Evolutionary conservation across 305 asterid species (phyloP), one percentile per base, ranked within the genome.

Genomic region (Solanum chacoense): DNA sequence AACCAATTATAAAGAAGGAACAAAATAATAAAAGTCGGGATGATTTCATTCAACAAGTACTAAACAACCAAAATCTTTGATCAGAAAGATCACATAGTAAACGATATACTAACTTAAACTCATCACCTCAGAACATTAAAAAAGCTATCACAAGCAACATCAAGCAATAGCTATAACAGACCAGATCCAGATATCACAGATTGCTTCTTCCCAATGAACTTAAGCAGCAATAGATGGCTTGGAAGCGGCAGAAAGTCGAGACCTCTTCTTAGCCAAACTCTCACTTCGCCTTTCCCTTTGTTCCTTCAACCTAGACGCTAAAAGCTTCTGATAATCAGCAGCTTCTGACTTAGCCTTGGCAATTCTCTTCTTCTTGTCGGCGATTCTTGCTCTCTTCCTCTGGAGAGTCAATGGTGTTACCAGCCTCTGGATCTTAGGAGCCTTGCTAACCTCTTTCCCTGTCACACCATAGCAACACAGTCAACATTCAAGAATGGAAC

Each of bases 361-460:
- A 22, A 89, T 89, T 36, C 92, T 92, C 89, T 89, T 91, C 91
- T 92, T 92, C 90, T 92, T 92, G 11, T 92, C 89, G 1, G 93
- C 91, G 22, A 90, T 90, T 89, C 93, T 89, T 8, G 93, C 93
- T 76, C 92, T 91, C 93, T 92, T 92, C 89, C 93, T 92, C 45
- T 92, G 93, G 26, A 92, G 89, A n/a, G 93, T 92, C 89, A 92
- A 85, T 1, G 93, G 93, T 0, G 93, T 92, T 7, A 90, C 93
- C 28, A 92, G 84, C 90, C 93, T 90, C 90, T 92, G 93, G 32
- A 92, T 92, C 72, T 92, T 92, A 4, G 93, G 92, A 32, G 93
- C 93, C 74, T 92, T 92, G 90, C 93, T 92, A 0, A 87, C 90
- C 88, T 89, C 88, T 34, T 92, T 92, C 32, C 93, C 93, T 92